Conservation (phyloP, 202 grass and related monocot genomes). For the Carex arenaria region DNA sequence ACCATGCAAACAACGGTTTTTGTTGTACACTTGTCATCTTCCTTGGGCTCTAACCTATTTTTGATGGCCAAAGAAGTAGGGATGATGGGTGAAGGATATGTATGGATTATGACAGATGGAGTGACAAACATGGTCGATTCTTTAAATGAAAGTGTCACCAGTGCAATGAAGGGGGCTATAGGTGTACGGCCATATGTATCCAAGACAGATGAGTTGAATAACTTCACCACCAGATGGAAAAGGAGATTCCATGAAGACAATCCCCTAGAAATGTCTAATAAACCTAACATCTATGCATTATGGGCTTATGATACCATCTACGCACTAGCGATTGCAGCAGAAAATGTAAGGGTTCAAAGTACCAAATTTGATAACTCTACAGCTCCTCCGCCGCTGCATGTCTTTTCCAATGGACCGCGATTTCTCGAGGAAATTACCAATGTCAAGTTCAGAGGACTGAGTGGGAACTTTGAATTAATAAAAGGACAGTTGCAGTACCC, state of each 20-base stretch:
- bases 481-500: constrained; percentile 23
- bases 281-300: constrained; percentile 30
- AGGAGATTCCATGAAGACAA: constrained; percentile 26
- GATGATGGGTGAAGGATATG: background rate
- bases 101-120: constrained; percentile 41
- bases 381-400: background rate
- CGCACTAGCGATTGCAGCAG: constrained; percentile 29
- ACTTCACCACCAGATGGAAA: constrained; percentile 30
- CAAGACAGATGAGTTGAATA: constrained; percentile 18
- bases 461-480: constrained; percentile 40
- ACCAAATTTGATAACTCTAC: background rate
- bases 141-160: background rate
- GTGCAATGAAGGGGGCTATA: constrained; percentile 35
- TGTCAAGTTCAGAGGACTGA: constrained; percentile 36
- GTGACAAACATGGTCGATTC: constrained; percentile 21
- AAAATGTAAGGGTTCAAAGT: background rate
- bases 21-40: constrained; percentile 33
- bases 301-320: constrained; percentile 44
- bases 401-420: constrained; percentile 26
- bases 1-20: constrained; percentile 52
- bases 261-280: constrained; percentile 4
- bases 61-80: constrained; percentile 24
- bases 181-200: constrained; percentile 33
- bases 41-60: constrained; percentile 26
- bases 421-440: constrained; percentile 33